Evolutionary conservation across 495 filamentous ascomycete genomes (phyloP).

Genomic region (Trichodelitschia bisporula): DNA sequence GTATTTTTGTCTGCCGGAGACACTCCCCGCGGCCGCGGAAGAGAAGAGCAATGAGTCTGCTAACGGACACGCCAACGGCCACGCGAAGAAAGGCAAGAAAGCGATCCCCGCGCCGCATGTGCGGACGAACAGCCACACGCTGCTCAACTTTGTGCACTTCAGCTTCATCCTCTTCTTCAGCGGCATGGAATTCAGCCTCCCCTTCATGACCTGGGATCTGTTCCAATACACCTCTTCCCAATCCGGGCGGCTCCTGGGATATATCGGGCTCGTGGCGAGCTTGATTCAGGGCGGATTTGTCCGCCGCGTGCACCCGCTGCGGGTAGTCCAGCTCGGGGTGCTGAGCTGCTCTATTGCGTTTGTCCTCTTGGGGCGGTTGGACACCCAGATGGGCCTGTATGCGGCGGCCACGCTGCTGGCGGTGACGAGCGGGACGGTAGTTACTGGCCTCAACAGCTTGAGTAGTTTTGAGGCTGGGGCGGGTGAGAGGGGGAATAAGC

Average conservation of each 20-base stretch:
- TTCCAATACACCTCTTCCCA: constrained; percentile 55
- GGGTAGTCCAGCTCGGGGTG: constrained; percentile 57
- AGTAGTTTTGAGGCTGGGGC: constrained; percentile 70
- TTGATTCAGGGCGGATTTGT: constrained; percentile 71
- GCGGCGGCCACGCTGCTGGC: constrained; percentile 59
- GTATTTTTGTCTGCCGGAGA: constrained; percentile 76
- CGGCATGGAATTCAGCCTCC: constrained; percentile 86
- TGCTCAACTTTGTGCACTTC: constrained; percentile 77
- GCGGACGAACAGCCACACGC: constrained; percentile 52
- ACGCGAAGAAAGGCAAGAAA: constrained; percentile 11
- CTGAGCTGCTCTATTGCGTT: constrained; percentile 55
- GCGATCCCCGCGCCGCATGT: constrained; percentile 6
- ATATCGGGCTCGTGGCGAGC: constrained; percentile 80
- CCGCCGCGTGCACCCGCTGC: constrained; percentile 52
- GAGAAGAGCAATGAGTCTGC: constrained; percentile 13
- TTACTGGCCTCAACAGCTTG: constrained; percentile 77
- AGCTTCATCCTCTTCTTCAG: constrained; percentile 89
- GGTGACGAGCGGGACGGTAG: constrained; percentile 75
- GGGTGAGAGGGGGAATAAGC: constrained; percentile 56
- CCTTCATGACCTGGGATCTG: constrained; percentile 90
- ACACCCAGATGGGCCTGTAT: constrained; percentile 44
- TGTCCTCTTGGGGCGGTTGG: constrained; percentile 46
- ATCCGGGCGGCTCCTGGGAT: constrained; percentile 73
- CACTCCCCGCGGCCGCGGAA: constrained; percentile 26
- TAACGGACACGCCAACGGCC: constrained; percentile 1